phyloP scores from a whole-genome alignment of 23 red algal genomes.

The Gracilaria vermiculophylla region DNA sequence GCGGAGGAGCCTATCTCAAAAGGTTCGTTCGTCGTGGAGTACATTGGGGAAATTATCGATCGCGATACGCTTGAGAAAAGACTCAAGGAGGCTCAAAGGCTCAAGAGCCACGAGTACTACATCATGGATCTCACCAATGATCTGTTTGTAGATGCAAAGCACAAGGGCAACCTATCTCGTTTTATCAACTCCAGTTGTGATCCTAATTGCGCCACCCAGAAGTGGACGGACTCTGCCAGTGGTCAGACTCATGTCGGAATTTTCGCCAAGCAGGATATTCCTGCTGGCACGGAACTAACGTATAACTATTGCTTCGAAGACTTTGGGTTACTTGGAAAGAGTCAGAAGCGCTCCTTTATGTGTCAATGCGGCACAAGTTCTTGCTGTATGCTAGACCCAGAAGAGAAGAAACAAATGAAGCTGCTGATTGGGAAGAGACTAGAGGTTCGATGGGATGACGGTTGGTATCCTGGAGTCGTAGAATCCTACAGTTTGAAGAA shows the following conservation, averaged over 20 bases:
- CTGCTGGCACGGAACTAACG: constrained; percentile 85
- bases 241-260: constrained; percentile 89
- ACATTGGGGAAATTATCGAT: constrained; percentile 93
- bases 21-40: constrained; percentile 90
- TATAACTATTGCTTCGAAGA: constrained; percentile 96
- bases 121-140: constrained; percentile 88
- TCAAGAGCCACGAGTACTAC: constrained; percentile 78
- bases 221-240: constrained; percentile 77
- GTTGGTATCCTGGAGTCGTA: constrained; percentile 72
- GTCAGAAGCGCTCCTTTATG: constrained; percentile 53
- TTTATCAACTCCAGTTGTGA: constrained; percentile 95
- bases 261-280: constrained; percentile 80
- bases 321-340: constrained; percentile 46
- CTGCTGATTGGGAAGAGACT: constrained; percentile 51
- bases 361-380: constrained; percentile 70
- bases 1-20: constrained; percentile 35
- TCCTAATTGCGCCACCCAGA: constrained; percentile 88
- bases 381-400: constrained; percentile 60
- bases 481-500: constrained; percentile 56
- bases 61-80: constrained; percentile 48
- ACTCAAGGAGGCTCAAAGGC: constrained; percentile 40
- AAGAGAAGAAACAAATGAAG: constrained; percentile 62
- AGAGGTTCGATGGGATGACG: constrained; percentile 72
- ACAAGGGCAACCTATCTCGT: constrained; percentile 75
- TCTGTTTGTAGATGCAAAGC: constrained; percentile 78